A percentile compares a stretch with the other conserved stretches of the same genome.
phyloP scores from a whole-genome alignment of 2,329 filamentous ascomycete species.

The Dactylonectria macrodidyma region DNA sequence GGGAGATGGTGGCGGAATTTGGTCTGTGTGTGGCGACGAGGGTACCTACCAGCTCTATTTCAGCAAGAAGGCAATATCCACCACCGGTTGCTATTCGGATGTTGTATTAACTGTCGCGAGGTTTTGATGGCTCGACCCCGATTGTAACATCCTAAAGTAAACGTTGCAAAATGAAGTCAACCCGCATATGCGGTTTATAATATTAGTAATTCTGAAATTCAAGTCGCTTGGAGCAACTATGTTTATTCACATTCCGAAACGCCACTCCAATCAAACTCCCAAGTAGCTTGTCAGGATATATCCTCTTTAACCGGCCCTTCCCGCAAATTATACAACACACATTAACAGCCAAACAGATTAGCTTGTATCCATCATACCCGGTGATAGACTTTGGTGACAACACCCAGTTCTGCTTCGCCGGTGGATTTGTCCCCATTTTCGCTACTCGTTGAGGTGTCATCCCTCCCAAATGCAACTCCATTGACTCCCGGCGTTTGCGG shows the following conservation, averaged over 20 bases:
- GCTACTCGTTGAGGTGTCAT: slow-evolving; percentile 16
- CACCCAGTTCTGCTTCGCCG: slow-evolving; percentile 42
- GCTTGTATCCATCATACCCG: slow-evolving; percentile 31
- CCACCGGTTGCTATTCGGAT: too few species aligned
- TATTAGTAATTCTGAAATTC: not conserved
- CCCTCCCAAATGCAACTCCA: slow-evolving; percentile 12
- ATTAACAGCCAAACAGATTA: not conserved
- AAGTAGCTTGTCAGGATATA: not conserved
- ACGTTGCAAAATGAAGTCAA: too few species aligned
- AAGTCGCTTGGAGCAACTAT: not conserved
- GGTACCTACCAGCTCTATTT: too few species aligned
- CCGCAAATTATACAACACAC: not conserved
- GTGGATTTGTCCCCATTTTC: slow-evolving; percentile 28
- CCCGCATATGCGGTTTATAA: too few species aligned
- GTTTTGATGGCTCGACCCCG: too few species aligned
- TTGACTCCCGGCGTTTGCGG: slow-evolving; percentile 12
- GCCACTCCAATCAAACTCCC: not conserved
- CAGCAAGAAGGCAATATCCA: too few species aligned
- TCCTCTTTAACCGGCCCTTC: not conserved
- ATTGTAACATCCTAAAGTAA: too few species aligned
- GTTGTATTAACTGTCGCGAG: too few species aligned
- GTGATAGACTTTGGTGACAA: slow-evolving; percentile 46
- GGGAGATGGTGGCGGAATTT: too few species aligned
- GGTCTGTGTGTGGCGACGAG: too few species aligned
- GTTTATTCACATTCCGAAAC: not conserved